A percentile compares a stretch with the other conserved stretches of the same genome.
These are phyloP conservation scores for Hordeum pubiflorum DNA, from an alignment of 202 grass and related monocot species.

Conservation along the genomic window DNA sequence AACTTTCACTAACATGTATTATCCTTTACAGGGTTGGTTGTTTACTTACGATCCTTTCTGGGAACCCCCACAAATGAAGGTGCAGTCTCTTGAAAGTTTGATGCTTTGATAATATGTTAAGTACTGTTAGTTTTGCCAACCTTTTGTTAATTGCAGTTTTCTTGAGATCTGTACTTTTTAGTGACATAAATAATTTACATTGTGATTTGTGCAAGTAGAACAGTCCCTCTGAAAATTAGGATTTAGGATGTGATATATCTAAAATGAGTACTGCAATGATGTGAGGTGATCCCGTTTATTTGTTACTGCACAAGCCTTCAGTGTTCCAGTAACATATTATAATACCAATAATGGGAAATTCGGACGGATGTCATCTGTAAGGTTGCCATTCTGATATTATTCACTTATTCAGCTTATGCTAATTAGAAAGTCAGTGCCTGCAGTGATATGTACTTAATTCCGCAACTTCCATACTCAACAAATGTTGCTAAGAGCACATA, in stretches of 20 bases:
- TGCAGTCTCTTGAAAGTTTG: conserved; percentile 24
- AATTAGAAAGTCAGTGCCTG: neutral
- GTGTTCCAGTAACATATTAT: neutral
- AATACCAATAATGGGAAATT: neutral
- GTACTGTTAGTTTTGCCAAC: conserved; percentile 2
- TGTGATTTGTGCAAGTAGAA: neutral
- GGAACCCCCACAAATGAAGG: conserved; percentile 81
- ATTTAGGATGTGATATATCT: neutral
- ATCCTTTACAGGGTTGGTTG: conserved; percentile 56
- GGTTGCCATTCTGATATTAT: neutral
- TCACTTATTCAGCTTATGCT: neutral
- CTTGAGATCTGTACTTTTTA: conserved; percentile 1
- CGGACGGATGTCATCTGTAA: neutral
- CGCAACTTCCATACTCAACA: neutral
- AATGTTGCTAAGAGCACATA: neutral
- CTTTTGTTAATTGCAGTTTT: conserved; percentile 4
- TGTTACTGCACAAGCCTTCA: neutral
- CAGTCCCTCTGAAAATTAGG: neutral
- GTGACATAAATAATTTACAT: neutral
- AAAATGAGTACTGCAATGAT: neutral
- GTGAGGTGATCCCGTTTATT: conserved; percentile 7
- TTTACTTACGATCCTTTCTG: conserved; percentile 90
- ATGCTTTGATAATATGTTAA: conserved; percentile 11
- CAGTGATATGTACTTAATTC: conserved; percentile 1
- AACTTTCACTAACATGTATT: conserved; percentile 17